These are phyloP conservation scores for Arthrobotrys iridis DNA, from an alignment of 2,329 filamentous ascomycete species.

Conservation along the genomic window DNA sequence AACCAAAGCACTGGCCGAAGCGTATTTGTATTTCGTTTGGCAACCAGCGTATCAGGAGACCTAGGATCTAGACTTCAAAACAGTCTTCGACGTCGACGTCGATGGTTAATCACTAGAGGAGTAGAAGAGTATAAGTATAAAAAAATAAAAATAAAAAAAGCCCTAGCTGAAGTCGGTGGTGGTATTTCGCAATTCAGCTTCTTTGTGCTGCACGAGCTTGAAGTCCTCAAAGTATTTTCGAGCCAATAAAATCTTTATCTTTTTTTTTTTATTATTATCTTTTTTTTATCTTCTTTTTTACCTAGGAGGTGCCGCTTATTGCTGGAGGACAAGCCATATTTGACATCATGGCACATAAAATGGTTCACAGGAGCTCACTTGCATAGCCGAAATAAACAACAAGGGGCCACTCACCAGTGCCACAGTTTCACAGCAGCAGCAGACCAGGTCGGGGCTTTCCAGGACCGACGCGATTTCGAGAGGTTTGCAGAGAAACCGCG, in stretches of 20 bases:
- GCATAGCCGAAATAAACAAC: neutral
- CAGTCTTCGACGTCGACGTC: neutral
- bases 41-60: neutral
- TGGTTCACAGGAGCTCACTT: conserved; percentile 1
- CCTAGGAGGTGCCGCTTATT: conserved; percentile 8
- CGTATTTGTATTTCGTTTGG: conserved; percentile 3
- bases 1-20: too few species aligned
- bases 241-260: too few species aligned
- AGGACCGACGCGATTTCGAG: neutral
- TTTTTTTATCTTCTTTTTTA: too few species aligned
- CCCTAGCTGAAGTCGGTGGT: too few species aligned
- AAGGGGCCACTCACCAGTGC: conserved; percentile 1
- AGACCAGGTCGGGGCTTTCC: neutral
- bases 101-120: neutral
- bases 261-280: too few species aligned
- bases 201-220: too few species aligned
- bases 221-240: too few species aligned
- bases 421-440: conserved; percentile 1
- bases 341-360: conserved; percentile 47
- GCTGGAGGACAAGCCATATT: neutral
- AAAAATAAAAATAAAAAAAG: too few species aligned
- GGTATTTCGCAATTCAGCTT: too few species aligned
- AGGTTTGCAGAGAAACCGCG: too few species aligned
- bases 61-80: neutral
- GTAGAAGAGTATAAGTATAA: too few species aligned